phyloP scores from a whole-genome alignment of 1,284 basidiomycete genomes.

The Melampsora abietis-canadensis region DNA sequence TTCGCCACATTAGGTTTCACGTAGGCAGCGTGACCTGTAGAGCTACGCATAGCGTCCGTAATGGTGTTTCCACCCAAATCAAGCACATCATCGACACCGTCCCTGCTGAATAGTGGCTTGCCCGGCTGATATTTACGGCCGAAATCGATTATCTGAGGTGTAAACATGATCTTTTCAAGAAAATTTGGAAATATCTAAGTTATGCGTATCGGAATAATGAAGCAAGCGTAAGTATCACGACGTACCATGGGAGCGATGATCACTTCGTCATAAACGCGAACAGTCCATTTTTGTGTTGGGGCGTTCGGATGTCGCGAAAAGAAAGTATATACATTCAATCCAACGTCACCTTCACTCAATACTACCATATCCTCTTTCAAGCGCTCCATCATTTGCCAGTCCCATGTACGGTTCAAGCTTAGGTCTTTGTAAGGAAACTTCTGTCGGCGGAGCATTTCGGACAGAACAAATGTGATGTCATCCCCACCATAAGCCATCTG shows the following conservation, averaged over 20 bases:
- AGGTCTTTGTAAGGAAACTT: constrained; percentile 83
- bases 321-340: constrained; percentile 83
- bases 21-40: constrained; percentile 2
- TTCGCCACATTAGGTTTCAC: neutral
- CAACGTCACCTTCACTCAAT: constrained; percentile 78
- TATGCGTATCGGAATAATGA: neutral
- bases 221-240: neutral
- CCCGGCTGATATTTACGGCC: constrained; percentile 63
- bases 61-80: constrained; percentile 54
- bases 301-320: constrained; percentile 72
- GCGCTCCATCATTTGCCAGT: constrained; percentile 84
- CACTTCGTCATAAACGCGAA: constrained; percentile 91
- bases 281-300: constrained; percentile 78
- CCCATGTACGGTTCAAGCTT: constrained; percentile 70
- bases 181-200: neutral
- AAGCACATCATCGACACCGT: constrained; percentile 53
- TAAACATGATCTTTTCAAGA: constrained; percentile 72
- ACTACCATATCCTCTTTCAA: constrained; percentile 79
- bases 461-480: constrained; percentile 85
- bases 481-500: constrained; percentile 83
- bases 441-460: constrained; percentile 73
- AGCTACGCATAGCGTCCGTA: constrained; percentile 35
- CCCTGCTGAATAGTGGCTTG: constrained; percentile 49
- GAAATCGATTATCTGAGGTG: constrained; percentile 85
- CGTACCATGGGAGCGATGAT: constrained; percentile 87